Evolutionary conservation across 2,329 filamentous ascomycete genomes (phyloP).

Genomic region (Colletotrichum sidae): DNA sequence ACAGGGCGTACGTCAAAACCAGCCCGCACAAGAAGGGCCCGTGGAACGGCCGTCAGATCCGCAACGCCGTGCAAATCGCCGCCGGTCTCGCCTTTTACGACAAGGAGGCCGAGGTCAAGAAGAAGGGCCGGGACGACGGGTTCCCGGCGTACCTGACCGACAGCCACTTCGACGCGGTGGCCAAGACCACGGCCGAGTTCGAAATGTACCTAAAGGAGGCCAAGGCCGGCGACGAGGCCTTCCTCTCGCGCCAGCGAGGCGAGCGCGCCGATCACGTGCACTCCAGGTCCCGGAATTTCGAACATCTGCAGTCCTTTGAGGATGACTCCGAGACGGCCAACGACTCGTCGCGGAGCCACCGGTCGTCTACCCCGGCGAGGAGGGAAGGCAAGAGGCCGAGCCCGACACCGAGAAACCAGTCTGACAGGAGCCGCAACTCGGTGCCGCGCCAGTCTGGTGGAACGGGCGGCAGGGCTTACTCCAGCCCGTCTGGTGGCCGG

Average conservation of each 20-base stretch:
- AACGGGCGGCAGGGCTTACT: no score
- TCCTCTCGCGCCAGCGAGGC: not conserved
- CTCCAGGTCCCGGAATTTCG: no score
- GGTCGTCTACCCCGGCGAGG: no score
- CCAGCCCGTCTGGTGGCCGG: not conserved
- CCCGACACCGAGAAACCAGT: no score
- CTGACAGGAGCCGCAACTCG: no score
- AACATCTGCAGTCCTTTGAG: no score
- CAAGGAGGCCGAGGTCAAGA: not conserved
- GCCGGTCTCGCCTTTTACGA: constrained; percentile 8
- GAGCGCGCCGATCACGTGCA: not conserved
- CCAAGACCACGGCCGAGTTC: constrained; percentile 1
- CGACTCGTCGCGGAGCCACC: no score
- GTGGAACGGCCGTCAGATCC: constrained; percentile 50
- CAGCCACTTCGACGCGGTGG: not conserved
- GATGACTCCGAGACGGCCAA: no score
- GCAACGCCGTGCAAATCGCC: constrained; percentile 38
- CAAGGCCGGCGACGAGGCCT: not conserved
- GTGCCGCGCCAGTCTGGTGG: no score
- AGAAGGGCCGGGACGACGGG: rapidly evolving
- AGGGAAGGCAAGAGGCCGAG: no score
- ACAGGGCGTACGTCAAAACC: constrained; percentile 1
- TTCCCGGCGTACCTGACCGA: not conserved
- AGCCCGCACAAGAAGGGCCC: not conserved
- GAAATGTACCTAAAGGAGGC: constrained; percentile 2